phyloP scores from a whole-genome alignment of 129 eudicot species.

The Pulicaria dysenterica region DNA sequence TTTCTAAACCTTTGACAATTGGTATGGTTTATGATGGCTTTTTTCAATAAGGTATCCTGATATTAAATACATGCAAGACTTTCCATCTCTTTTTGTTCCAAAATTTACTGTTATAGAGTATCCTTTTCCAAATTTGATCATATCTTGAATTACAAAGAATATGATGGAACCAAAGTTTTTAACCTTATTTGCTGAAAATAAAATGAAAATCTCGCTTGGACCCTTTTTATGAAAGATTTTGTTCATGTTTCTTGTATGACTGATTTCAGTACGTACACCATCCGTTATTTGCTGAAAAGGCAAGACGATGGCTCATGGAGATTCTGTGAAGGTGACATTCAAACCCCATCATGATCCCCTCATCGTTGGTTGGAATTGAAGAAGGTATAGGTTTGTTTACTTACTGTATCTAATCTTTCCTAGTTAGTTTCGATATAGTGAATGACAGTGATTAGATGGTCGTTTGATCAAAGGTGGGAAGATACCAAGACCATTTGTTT shows the following conservation, averaged over 20 bases:
- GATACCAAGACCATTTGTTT: constrained; percentile 8
- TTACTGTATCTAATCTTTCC: constrained; percentile 8
- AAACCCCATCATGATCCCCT: constrained; percentile 47
- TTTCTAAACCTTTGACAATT: not conserved
- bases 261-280: constrained; percentile 72
- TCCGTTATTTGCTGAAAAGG: constrained; percentile 69
- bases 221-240: constrained; percentile 2
- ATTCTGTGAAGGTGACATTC: constrained; percentile 75
- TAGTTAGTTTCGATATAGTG: constrained; percentile 17
- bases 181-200: not conserved
- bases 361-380: constrained; percentile 5
- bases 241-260: not conserved
- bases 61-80: not conserved
- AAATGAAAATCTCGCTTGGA: not conserved
- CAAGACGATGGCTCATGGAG: constrained; percentile 89
- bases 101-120: not conserved
- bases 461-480: constrained; percentile 3
- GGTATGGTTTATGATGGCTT: not conserved
- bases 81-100: too few relatives aligned
- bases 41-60: not conserved
- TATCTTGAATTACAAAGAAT: too few relatives aligned
- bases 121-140: not conserved
- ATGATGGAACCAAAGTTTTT: not conserved
- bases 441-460: constrained; percentile 22
- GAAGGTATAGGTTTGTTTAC: constrained; percentile 22